Evolutionary conservation across 2,329 filamentous ascomycete genomes (phyloP).

Genomic region (Aspergillus niger): DNA sequence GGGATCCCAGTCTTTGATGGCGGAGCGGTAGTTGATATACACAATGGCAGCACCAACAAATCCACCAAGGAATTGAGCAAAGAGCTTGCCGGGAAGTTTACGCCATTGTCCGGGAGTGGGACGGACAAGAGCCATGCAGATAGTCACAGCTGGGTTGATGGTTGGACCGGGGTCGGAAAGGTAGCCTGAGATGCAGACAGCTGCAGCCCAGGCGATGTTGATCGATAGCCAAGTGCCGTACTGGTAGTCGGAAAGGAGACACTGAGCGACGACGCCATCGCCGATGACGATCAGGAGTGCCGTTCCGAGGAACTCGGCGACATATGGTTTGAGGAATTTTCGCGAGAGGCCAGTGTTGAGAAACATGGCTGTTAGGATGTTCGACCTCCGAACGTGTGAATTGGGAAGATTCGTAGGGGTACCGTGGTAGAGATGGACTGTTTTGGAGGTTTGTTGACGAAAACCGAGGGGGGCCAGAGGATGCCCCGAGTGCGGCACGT

Average conservation of each 20-base stretch:
- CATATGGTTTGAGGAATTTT: conserved; percentile 26
- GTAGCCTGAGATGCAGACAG: conserved; percentile 32
- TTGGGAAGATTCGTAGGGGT: neutral
- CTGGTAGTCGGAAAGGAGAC: conserved; percentile 34
- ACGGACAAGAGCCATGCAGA: conserved; percentile 31
- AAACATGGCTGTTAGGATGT: conserved; percentile 10
- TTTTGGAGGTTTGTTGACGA: neutral
- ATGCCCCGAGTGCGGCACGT: neutral
- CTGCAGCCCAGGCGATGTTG: conserved; percentile 36
- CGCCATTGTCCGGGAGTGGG: conserved; percentile 31
- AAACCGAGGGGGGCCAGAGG: neutral
- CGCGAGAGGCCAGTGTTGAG: conserved; percentile 18
- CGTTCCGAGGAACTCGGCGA: conserved; percentile 36
- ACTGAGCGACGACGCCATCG: conserved; percentile 36
- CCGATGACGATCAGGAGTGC: conserved; percentile 36
- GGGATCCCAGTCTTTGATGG: conserved; percentile 34
- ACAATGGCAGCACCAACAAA: conserved; percentile 35
- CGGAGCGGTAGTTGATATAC: conserved; percentile 35
- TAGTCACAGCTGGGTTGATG: conserved; percentile 32
- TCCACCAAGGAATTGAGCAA: conserved; percentile 33
- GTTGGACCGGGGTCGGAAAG: conserved; percentile 30
- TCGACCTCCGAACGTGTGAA: neutral
- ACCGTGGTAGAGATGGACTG: neutral
- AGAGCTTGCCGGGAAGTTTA: conserved; percentile 30
- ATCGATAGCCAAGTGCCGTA: conserved; percentile 39